Percentiles rank a stretch among this genome's conserved stretches.
Conservation (phyloP, 2,329 filamentous ascomycete species). For the Xylariomycetidae sp. region DNA sequence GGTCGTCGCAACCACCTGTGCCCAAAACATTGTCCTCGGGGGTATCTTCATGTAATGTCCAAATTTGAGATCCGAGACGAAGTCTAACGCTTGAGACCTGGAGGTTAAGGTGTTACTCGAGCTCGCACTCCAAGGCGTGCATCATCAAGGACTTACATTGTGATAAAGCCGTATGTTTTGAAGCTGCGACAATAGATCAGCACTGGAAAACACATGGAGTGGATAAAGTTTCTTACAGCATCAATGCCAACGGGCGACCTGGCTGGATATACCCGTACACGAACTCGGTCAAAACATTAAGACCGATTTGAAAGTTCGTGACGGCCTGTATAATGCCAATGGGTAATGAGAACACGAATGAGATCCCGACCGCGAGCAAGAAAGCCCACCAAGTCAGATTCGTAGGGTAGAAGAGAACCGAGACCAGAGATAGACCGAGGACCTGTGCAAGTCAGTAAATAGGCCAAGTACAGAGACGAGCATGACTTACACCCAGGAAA, state of each 20-base stretch:
- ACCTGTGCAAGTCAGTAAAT: conserved; percentile 32
- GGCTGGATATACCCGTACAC: conserved; percentile 71
- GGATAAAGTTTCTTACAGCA: conserved; percentile 47
- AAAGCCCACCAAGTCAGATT: conserved; percentile 70
- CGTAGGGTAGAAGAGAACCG: conserved; percentile 56
- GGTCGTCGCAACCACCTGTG: conserved; percentile 59
- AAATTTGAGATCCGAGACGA: conserved; percentile 61
- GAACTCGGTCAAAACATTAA: conserved; percentile 72
- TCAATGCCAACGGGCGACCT: conserved; percentile 63
- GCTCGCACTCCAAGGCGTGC: neutral
- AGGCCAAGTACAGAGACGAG: neutral
- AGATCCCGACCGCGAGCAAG: conserved; percentile 58
- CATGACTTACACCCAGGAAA: conserved; percentile 43
- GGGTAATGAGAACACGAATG: conserved; percentile 58
- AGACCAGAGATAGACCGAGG: conserved; percentile 46
- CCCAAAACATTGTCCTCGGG: conserved; percentile 55
- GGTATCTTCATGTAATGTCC: conserved; percentile 71
- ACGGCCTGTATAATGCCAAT: conserved; percentile 65
- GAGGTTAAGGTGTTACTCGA: conserved; percentile 13
- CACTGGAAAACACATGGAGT: neutral
- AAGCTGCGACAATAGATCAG: conserved; percentile 36
- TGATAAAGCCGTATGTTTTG: conserved; percentile 58
- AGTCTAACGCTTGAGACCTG: conserved; percentile 55
- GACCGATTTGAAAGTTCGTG: conserved; percentile 63
- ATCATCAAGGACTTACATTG: conserved; percentile 39